A percentile compares a stretch with the other conserved stretches of the same genome.
Evolutionary conservation across 2,329 filamentous ascomycete genomes (phyloP).

Genomic region (Phoma sp.): DNA sequence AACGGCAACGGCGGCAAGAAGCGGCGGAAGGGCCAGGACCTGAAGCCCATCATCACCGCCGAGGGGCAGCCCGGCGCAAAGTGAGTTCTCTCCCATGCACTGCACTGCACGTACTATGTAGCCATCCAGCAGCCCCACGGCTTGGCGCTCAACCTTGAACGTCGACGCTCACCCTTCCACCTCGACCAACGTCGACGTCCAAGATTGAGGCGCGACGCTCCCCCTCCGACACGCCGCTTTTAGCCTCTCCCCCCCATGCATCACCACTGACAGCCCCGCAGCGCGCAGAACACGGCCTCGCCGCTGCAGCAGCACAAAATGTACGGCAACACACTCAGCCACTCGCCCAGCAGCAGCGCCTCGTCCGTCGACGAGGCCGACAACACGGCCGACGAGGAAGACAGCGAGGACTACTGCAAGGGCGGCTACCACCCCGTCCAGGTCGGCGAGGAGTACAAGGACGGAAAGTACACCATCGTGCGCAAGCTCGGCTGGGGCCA

Average conservation of each 20-base stretch:
- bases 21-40: conserved; percentile 72
- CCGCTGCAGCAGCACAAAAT: conserved; percentile 53
- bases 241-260: not conserved
- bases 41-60: conserved; percentile 79
- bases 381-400: conserved; percentile 96
- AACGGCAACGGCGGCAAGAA: conserved; percentile 69
- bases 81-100: not conserved
- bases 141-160: conserved; percentile 2
- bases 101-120: too few relatives aligned
- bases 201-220: too few relatives aligned
- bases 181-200: not conserved
- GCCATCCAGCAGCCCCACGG: not conserved
- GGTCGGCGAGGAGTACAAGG: conserved; percentile 96
- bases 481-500: conserved; percentile 98
- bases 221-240: too few relatives aligned
- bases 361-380: conserved; percentile 83
- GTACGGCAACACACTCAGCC: conserved; percentile 65
- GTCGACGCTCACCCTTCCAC: conserved; percentile 16
- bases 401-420: conserved; percentile 99
- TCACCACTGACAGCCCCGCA: conserved; percentile 24
- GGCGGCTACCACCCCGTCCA: conserved; percentile 96
- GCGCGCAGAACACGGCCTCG: conserved; percentile 58
- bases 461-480: conserved; percentile 94
- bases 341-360: conserved; percentile 78
- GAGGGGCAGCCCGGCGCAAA: conserved; percentile 59